phyloP scores from a whole-genome alignment of 768 basidiomycete species.

The Pleurotus ostreatus region DNA sequence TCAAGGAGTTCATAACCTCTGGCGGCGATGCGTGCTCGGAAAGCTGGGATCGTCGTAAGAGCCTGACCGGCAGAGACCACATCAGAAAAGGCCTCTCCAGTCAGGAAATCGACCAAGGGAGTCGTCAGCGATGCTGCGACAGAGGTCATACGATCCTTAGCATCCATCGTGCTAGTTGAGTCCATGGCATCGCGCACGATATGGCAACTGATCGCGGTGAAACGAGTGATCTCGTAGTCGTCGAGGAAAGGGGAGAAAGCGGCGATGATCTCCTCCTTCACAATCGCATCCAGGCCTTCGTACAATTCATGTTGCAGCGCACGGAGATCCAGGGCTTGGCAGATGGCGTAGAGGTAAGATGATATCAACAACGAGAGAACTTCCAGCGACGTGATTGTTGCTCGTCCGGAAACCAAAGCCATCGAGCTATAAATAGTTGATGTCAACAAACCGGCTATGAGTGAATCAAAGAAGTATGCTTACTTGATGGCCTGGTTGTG shows the following conservation, averaged over 20 bases:
- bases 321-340: constrained; percentile 84
- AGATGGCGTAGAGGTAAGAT: constrained; percentile 67
- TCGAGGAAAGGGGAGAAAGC: constrained; percentile 41
- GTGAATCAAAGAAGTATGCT: constrained; percentile 19
- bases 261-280: constrained; percentile 42
- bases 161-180: constrained; percentile 69
- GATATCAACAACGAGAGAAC: constrained; percentile 67
- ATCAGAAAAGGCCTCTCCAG: constrained; percentile 29
- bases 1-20: constrained; percentile 44
- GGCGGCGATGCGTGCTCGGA: constrained; percentile 51
- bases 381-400: constrained; percentile 66
- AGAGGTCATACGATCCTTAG: constrained; percentile 60
- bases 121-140: constrained; percentile 61
- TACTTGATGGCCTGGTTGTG: constrained; percentile 84
- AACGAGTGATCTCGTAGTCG: constrained; percentile 22
- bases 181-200: constrained; percentile 55
- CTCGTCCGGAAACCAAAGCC: constrained; percentile 72
- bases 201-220: constrained; percentile 34
- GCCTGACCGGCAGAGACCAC: constrained; percentile 24
- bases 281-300: constrained; percentile 41
- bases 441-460: not conserved
- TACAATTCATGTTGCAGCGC: constrained; percentile 68
- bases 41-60: constrained; percentile 40
- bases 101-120: constrained; percentile 62
- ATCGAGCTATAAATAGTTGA: constrained; percentile 32